Evolutionary conservation across 2,329 filamentous ascomycete species (phyloP).

Genomic region (Claviceps fusiformis): DNA sequence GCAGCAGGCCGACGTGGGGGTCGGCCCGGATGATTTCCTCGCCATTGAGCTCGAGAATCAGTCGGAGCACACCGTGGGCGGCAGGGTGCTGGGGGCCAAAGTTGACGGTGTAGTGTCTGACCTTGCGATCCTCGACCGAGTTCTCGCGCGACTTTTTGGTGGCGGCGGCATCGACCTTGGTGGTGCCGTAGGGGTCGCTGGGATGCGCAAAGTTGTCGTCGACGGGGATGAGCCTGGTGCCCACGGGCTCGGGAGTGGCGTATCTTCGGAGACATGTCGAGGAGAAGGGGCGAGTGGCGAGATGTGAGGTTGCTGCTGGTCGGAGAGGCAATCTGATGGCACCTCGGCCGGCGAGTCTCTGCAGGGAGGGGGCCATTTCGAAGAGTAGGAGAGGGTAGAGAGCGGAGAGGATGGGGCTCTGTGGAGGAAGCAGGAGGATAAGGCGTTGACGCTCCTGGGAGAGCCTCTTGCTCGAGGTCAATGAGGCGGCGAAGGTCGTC

Average conservation of each 20-base stretch:
- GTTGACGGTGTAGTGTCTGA: constrained; percentile 98
- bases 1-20: constrained; percentile 90
- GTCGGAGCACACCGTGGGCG: constrained; percentile 90
- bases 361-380: constrained; percentile 58
- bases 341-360: constrained; percentile 58
- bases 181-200: constrained; percentile 34
- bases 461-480: constrained; percentile 23
- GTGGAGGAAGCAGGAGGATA: constrained; percentile 16
- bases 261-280: constrained; percentile 49
- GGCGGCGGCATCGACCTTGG: constrained; percentile 25
- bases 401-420: constrained; percentile 11
- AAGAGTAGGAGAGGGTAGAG: constrained; percentile 12
- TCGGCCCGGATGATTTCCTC: constrained; percentile 96
- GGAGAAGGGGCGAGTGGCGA: constrained; percentile 47
- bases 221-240: constrained; percentile 51
- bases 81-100: constrained; percentile 98
- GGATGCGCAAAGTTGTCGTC: constrained; percentile 50
- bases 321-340: constrained; percentile 53
- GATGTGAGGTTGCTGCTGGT: constrained; percentile 21
- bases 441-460: constrained; percentile 17
- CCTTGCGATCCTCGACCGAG: constrained; percentile 55
- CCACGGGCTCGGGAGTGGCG: constrained; percentile 37
- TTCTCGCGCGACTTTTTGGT: constrained; percentile 34
- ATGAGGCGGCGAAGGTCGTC: constrained; percentile 13
- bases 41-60: constrained; percentile 95